Evolutionary conservation across 2,329 filamentous ascomycete genomes (phyloP).

Genomic region (Colletotrichum ledebouriae): DNA sequence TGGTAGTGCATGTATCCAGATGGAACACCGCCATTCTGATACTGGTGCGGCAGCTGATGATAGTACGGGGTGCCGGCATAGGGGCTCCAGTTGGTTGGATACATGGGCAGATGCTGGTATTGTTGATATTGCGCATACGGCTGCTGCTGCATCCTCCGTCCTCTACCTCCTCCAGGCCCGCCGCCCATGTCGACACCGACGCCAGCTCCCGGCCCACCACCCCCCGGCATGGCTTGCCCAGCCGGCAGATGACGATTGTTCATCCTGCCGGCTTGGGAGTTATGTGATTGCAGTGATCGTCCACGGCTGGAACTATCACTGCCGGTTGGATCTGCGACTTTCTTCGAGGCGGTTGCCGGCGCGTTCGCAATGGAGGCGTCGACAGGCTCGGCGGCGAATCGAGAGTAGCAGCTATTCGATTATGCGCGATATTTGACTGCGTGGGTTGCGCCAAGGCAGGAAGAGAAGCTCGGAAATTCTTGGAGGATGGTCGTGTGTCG

Average conservation of each 20-base stretch:
- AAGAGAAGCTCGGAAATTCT: constrained; percentile 13
- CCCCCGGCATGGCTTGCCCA: constrained; percentile 74
- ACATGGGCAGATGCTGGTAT: constrained; percentile 56
- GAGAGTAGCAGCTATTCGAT: constrained; percentile 19
- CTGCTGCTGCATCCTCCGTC: constrained; percentile 55
- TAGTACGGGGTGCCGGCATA: constrained; percentile 63
- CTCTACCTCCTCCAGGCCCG: constrained; percentile 50
- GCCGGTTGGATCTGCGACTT: constrained; percentile 29
- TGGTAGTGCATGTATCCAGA: constrained; percentile 64
- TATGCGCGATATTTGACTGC: constrained; percentile 13
- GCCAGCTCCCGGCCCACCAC: constrained; percentile 45
- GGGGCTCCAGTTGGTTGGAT: constrained; percentile 60
- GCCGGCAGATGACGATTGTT: constrained; percentile 82
- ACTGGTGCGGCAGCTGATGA: constrained; percentile 70
- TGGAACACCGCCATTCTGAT: constrained; percentile 66
- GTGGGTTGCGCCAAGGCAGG: constrained; percentile 23
- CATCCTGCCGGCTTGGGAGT: constrained; percentile 80
- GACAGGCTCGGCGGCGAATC: constrained; percentile 22
- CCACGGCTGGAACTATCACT: constrained; percentile 44
- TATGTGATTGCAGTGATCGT: constrained; percentile 44
- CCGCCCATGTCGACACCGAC: constrained; percentile 51
- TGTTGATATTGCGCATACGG: constrained; percentile 51
- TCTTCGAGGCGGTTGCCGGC: constrained; percentile 32
- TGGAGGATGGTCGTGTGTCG: constrained; percentile 21
- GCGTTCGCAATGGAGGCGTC: constrained; percentile 37